phyloP scores from a whole-genome alignment of 108 stramenopile genomes.

The Pseudonitzschia delicatissima region DNA sequence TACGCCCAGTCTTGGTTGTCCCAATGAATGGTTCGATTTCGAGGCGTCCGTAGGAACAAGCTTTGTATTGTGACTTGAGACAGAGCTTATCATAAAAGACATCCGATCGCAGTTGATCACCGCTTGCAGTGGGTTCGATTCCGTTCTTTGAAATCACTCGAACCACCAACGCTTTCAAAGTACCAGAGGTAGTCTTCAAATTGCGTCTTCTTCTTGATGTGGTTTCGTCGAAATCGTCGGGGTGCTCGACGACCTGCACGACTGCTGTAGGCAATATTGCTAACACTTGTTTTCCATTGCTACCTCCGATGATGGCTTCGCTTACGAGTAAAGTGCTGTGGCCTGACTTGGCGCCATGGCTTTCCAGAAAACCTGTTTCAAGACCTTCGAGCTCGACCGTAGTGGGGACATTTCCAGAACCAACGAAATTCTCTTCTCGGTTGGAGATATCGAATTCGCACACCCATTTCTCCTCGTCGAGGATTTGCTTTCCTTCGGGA shows the following conservation, averaged over 20 bases:
- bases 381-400: constrained; percentile 7
- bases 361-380: background rate
- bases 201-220: background rate
- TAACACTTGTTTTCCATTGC: background rate
- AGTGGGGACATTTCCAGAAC: background rate
- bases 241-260: background rate
- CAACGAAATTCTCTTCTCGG: background rate
- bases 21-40: constrained; percentile 5
- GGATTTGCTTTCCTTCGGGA: background rate
- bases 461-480: background rate
- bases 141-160: constrained; percentile 11
- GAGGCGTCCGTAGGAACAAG: constrained; percentile 8
- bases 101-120: background rate
- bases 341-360: constrained; percentile 9
- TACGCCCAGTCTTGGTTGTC: background rate
- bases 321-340: background rate
- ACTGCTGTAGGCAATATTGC: background rate
- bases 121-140: background rate
- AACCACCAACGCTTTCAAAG: constrained; percentile 6
- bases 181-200: constrained; percentile 7
- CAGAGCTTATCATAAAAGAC: constrained; percentile 6
- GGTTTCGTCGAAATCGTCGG: background rate
- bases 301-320: background rate
- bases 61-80: constrained; percentile 15
- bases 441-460: background rate